Evolutionary conservation across 352 stramenopile genomes (phyloP).

Genomic region (Pythium guiyangense): DNA sequence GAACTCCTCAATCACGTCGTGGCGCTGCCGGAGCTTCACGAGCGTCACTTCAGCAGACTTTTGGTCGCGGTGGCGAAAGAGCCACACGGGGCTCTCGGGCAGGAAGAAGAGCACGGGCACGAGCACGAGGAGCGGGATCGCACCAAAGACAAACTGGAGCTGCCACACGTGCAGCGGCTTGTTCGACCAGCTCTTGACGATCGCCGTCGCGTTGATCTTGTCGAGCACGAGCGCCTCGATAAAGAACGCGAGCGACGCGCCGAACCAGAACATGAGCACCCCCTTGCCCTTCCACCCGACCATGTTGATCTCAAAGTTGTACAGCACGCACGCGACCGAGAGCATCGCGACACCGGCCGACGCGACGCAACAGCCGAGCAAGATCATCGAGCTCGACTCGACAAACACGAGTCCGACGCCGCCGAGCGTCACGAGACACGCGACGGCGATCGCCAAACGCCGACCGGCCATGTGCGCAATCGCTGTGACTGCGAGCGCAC

Average conservation of each 20-base stretch:
- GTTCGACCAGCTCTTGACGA: slow-evolving; percentile 59
- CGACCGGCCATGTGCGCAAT: slow-evolving; percentile 61
- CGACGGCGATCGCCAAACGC: slow-evolving; percentile 51
- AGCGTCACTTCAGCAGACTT: slow-evolving; percentile 66
- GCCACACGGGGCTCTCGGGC: slow-evolving; percentile 76
- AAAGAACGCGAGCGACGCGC: slow-evolving; percentile 63
- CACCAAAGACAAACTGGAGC: slow-evolving; percentile 75
- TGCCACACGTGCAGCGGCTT: slow-evolving; percentile 73
- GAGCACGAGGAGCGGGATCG: slow-evolving; percentile 61
- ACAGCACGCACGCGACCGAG: slow-evolving; percentile 68
- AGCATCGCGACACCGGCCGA: slow-evolving; percentile 76
- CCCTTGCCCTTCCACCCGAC: slow-evolving; percentile 84
- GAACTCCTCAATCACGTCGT: slow-evolving; percentile 79
- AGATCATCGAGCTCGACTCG: slow-evolving; percentile 55
- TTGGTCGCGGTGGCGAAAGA: slow-evolving; percentile 60
- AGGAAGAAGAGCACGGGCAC: slow-evolving; percentile 55
- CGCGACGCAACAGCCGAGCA: slow-evolving; percentile 67
- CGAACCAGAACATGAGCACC: slow-evolving; percentile 78
- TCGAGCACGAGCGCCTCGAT: slow-evolving; percentile 72
- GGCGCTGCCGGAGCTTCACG: slow-evolving; percentile 69
- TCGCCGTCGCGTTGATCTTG: slow-evolving; percentile 64
- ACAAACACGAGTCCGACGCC: slow-evolving; percentile 69
- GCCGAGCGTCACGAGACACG: slow-evolving; percentile 52
- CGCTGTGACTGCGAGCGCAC: slow-evolving; percentile 39
- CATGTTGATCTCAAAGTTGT: slow-evolving; percentile 89